Base-by-base conservation (phyloP, 345 rosid species). In the Streptanthus diversifolius region DNA sequence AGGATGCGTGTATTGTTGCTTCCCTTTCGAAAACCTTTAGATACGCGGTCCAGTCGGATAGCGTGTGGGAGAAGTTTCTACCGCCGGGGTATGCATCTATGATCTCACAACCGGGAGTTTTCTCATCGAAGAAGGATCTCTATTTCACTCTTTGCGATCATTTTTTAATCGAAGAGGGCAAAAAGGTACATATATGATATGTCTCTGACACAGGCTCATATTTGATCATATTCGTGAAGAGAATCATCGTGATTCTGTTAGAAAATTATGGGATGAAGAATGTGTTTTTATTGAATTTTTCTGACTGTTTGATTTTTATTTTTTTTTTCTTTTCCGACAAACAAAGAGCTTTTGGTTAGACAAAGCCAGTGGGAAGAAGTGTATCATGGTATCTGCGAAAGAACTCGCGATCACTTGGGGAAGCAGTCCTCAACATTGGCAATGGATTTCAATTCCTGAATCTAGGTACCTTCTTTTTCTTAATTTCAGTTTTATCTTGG, bases 21-120 rank as follows among this genome's bases (percentile, higher is more conserved):
- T 19, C 75, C 27, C 83, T 87, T 41, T 84, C 83, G 0, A 74
- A 75, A 24, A 4, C 45, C 24, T 81, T 84, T 33, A 61, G 30
- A 40, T 71, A 74, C 1, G 84, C 84, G 7, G 79, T 79, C 0
- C 33, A 67, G 12, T 76, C 86, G 7, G 88, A 87, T 47, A 54
- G 8, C 30, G 88, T 80, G 12, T 85, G 92, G 90, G 52, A 68
- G 8, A 68, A 37, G 15, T 86, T 85, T 66, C 77, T 88, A 25
- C 91, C 91, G 2, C 32, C 71, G 0, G 88, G 83, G 14, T 67
- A 75, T 77, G 68, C 3, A 3, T 21, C 6, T 55, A 74, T 25
- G n/a, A 53, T 7, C 18, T 29, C 60, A 0, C 29, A 1, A 25
- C 48, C 51, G 8, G n/a, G 19, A 48, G 36, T 10, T 6, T 53